These are phyloP conservation scores for Wickerhamomyces mucosus DNA, from an alignment of 805 yeast genomes.

Conservation along the genomic window DNA sequence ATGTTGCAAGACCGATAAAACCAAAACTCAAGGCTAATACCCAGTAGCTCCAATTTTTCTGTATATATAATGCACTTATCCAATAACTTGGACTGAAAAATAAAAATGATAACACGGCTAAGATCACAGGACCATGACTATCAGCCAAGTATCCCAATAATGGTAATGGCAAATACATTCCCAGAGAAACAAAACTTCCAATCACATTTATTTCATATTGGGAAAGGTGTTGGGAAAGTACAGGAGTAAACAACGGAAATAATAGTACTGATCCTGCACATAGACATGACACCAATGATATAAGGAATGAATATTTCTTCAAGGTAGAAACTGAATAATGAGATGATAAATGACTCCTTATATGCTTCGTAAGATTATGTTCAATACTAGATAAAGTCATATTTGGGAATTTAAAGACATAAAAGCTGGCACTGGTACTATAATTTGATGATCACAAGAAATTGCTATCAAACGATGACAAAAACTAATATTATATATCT, in stretches of 20 bases:
- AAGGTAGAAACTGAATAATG: conserved; percentile 32
- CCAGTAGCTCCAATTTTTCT: conserved; percentile 20
- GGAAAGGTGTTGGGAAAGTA: conserved; percentile 49
- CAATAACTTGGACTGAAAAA: conserved; percentile 65
- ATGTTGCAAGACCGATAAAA: conserved; percentile 62
- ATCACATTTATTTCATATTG: conserved; percentile 66
- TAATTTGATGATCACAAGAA: too few relatives aligned
- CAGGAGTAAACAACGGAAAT: conserved; percentile 70
- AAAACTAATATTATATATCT: too few relatives aligned
- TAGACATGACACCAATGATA: conserved; percentile 56
- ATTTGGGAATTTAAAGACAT: too few relatives aligned
- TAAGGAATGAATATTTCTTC: conserved; percentile 40
- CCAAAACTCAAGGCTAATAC: conserved; percentile 41
- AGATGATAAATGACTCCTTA: conserved; percentile 32
- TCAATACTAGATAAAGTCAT: conserved; percentile 27
- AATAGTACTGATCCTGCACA: conserved; percentile 76
- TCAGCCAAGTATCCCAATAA: conserved; percentile 75
- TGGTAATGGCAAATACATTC: conserved; percentile 82
- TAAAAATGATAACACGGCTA: conserved; percentile 51
- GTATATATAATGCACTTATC: conserved; percentile 31
- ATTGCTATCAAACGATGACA: too few relatives aligned
- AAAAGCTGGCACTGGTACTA: too few relatives aligned
- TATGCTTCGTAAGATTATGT: conserved; percentile 31
- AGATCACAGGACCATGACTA: conserved; percentile 69
- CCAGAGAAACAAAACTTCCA: conserved; percentile 65